Evolutionary conservation across 192 early-diverging fungal species (phyloP).

Genomic region (Linderina pennispora): DNA sequence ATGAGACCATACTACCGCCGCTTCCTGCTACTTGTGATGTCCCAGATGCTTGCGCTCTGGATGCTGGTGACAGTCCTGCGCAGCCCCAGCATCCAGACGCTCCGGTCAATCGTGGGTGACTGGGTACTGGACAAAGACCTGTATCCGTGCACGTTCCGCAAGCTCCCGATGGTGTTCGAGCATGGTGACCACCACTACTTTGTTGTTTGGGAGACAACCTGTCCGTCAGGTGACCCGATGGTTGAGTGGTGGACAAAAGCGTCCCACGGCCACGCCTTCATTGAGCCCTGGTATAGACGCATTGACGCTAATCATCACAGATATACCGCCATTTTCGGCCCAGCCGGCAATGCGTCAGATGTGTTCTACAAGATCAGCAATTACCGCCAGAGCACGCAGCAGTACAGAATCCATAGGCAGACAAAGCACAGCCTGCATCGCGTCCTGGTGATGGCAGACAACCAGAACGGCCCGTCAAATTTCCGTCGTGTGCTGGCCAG

Average conservation of each 20-base stretch:
- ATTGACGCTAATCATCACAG: slow-evolving; percentile 28
- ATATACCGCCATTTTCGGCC: slow-evolving; percentile 31
- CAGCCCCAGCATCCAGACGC: slow-evolving; percentile 8
- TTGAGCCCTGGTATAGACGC: slow-evolving; percentile 19
- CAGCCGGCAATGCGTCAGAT: slow-evolving; percentile 6
- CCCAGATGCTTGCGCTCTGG: slow-evolving; percentile 3
- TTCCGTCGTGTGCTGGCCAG: slow-evolving; percentile 20
- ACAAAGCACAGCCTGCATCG: not conserved
- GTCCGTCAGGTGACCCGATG: slow-evolving; percentile 6
- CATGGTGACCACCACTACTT: slow-evolving; percentile 39
- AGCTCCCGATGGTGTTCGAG: slow-evolving; percentile 32
- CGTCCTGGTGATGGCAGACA: slow-evolving; percentile 37
- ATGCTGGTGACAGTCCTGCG: slow-evolving; percentile 6
- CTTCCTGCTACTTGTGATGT: slow-evolving; percentile 13
- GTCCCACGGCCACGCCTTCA: not conserved
- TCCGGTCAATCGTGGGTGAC: slow-evolving; percentile 2
- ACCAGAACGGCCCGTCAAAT: slow-evolving; percentile 26
- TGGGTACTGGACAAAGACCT: slow-evolving; percentile 20
- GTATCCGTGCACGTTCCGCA: slow-evolving; percentile 25
- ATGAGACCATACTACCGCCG: slow-evolving; percentile 26
- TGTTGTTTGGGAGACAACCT: slow-evolving; percentile 43
- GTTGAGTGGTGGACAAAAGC: slow-evolving; percentile 35
- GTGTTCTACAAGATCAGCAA: slow-evolving; percentile 22
- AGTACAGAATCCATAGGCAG: slow-evolving; percentile 17
- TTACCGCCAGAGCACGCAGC: slow-evolving; percentile 9